Evolutionary conservation across 2,329 filamentous ascomycete genomes (phyloP).

Genomic region (Arthrobotrys conoides): DNA sequence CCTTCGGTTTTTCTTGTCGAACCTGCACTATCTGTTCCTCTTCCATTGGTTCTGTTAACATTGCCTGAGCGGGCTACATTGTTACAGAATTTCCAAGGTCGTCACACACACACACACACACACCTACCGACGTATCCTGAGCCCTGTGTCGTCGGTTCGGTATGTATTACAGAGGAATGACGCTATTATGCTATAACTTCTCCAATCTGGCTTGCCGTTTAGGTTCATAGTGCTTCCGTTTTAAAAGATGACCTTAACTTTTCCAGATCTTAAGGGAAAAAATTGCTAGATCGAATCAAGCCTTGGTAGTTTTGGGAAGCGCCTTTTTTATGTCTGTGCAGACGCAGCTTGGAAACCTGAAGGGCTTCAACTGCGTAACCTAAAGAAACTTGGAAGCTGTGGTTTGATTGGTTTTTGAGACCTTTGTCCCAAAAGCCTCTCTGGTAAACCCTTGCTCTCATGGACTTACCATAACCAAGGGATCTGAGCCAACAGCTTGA

Average conservation of each 20-base stretch:
- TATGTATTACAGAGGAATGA: slow-evolving; percentile 59
- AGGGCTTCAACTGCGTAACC: slow-evolving; percentile 37
- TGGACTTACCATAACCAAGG: slow-evolving; percentile 29
- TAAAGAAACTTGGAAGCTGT: slow-evolving; percentile 16
- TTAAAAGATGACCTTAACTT: slow-evolving; percentile 24
- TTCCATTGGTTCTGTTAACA: slow-evolving; percentile 57
- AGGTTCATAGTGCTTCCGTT: slow-evolving; percentile 10
- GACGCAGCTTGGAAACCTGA: slow-evolving; percentile 31
- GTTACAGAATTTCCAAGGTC: slow-evolving; percentile 25
- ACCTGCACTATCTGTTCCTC: slow-evolving; percentile 49
- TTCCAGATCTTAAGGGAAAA: slow-evolving; percentile 16
- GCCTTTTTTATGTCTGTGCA: slow-evolving; percentile 12
- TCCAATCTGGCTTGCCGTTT: slow-evolving; percentile 5
- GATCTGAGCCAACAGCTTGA: background rate
- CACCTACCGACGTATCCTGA: slow-evolving; percentile 21
- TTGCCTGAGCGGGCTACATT: slow-evolving; percentile 44
- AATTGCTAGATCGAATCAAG: background rate
- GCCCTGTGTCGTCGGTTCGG: slow-evolving; percentile 29
- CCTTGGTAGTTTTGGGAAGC: background rate
- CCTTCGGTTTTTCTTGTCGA: slow-evolving; percentile 15
- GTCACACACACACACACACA: slow-evolving; percentile 25
- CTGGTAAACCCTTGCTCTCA: slow-evolving; percentile 23
- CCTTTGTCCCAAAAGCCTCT: background rate
- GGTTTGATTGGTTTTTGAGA: slow-evolving; percentile 32
- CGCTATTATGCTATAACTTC: slow-evolving; percentile 46